A percentile compares a stretch with the other conserved stretches of the same genome.
Evolutionary conservation across 1,284 basidiomycete species (phyloP).

Genomic region (Sparassis latifolia): DNA sequence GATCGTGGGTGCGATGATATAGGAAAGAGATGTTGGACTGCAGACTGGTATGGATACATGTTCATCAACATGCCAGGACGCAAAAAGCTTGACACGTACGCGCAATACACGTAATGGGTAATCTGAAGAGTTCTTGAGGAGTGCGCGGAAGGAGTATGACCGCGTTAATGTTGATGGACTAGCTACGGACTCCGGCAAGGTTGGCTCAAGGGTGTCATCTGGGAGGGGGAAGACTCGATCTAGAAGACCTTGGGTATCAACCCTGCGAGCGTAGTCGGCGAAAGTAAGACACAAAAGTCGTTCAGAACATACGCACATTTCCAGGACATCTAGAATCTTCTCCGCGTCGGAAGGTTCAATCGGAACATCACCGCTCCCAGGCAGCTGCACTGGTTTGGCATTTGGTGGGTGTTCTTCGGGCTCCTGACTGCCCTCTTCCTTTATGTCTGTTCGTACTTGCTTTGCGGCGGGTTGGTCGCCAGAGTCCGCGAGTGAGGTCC

Average conservation of each 20-base stretch:
- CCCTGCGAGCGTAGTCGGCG: conserved; percentile 29
- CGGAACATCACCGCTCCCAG: conserved; percentile 39
- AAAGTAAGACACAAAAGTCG: conserved; percentile 1
- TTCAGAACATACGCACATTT: conserved; percentile 44
- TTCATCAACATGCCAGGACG: conserved; percentile 6
- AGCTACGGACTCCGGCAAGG: conserved; percentile 21
- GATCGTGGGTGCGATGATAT: conserved; percentile 60
- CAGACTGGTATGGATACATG: conserved; percentile 35
- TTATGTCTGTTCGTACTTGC: conserved; percentile 34
- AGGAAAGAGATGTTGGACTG: conserved; percentile 60
- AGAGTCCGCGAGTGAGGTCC: conserved; percentile 34
- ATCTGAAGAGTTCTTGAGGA: conserved; percentile 48
- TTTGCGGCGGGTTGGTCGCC: conserved; percentile 43
- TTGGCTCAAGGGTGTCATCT: conserved; percentile 29
- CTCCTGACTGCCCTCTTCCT: conserved; percentile 27
- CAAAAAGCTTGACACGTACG: conserved; percentile 29
- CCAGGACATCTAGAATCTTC: conserved; percentile 69
- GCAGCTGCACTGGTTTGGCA: conserved; percentile 15
- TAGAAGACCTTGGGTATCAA: conserved; percentile 69
- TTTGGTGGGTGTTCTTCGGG: conserved; percentile 24
- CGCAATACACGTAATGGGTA: conserved; percentile 48
- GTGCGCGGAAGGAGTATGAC: conserved; percentile 53
- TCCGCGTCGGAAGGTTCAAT: conserved; percentile 45
- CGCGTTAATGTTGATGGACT: conserved; percentile 18
- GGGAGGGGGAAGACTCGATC: conserved; percentile 68